Evolutionary conservation across 1,284 basidiomycete genomes (phyloP), one percentile per base, ranked within the genome.

Genomic region (Microbotryum saponariae): DNA sequence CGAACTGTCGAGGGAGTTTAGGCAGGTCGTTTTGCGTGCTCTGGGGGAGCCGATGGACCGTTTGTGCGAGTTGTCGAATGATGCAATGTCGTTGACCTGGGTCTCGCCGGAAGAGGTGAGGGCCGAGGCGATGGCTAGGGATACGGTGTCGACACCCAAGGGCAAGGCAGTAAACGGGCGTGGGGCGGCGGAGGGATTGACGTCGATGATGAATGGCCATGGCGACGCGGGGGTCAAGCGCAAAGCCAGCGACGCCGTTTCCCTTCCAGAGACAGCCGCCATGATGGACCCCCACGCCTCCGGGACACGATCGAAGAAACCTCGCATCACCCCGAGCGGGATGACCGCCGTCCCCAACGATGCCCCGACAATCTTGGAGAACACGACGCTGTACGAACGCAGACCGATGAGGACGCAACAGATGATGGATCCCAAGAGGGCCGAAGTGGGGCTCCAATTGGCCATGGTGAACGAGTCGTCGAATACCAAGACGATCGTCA

Each of bases 1-100:
- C 2, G 84, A 83, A 1, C 74, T 91, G 56, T 88, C 89, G 8
- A 79, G 88, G 65, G 91, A 94, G 73, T 77, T 94, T 51, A 79
- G 87, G 50, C 91, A 89, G 88, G 80, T 89, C 56, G 81, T 85
- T 23, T 79, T 83, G 64, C 74, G 83, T 52, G 85, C 86, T 6
- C 75, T 81, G 3, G 87, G 87, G 9, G 79, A 83, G 57, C 73
- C 78, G 18, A 86, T 86, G 68, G 88, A 89, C 58, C 85, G 85
- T 10, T 55, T 59, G 27, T 58, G 65, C 25, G 55, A 61, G 51
- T 60, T 63, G 6, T 62, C 61, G 21, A 62, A 63, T 44, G 58
- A 54, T 6, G 59, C 61, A 14, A 56, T 53, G 23, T 57, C 63
- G 27, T 48, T 49, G 31, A 27, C 51, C 12, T 50, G 33, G 20